Percentiles rank a stretch among this genome's conserved stretches.
phyloP scores from a whole-genome alignment of 345 rosid genomes.

The Salix brachista region DNA sequence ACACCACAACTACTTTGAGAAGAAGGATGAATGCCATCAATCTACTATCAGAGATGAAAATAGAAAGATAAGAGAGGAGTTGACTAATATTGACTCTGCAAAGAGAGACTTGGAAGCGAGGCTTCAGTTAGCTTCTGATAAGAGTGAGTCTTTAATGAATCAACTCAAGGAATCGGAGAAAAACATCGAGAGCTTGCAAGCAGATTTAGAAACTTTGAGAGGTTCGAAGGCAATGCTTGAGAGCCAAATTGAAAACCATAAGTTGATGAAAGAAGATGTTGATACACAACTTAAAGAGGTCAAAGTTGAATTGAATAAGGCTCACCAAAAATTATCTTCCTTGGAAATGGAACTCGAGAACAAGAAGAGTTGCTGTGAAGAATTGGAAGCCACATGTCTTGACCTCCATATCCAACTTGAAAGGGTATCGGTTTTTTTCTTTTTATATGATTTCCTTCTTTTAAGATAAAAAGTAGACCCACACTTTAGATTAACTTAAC shows the following conservation, averaged over 20 bases:
- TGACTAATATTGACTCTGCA: slow-evolving; percentile 20
- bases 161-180: slow-evolving; percentile 41
- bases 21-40: slow-evolving; percentile 25
- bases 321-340: slow-evolving; percentile 29
- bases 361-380: slow-evolving; percentile 40
- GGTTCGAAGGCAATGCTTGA: slow-evolving; percentile 30
- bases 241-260: slow-evolving; percentile 39
- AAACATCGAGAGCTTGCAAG: slow-evolving; percentile 29
- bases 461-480: not conserved
- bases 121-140: slow-evolving; percentile 26
- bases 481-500: not conserved
- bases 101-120: slow-evolving; percentile 29
- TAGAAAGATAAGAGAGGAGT: slow-evolving; percentile 25
- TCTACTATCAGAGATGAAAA: slow-evolving; percentile 31
- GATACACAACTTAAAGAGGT: slow-evolving; percentile 31
- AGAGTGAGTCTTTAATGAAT: slow-evolving; percentile 24
- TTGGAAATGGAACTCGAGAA: slow-evolving; percentile 46
- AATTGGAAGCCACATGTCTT: slow-evolving; percentile 42
- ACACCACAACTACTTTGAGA: slow-evolving; percentile 11
- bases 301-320: slow-evolving; percentile 35
- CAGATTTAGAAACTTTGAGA: slow-evolving; percentile 36
- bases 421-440: slow-evolving; percentile 38
- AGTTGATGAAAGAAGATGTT: slow-evolving; percentile 31
- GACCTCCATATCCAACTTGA: slow-evolving; percentile 46
- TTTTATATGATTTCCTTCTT: not conserved